Base-by-base conservation (phyloP, 2,329 filamentous ascomycete genomes). In the Apiospora saccharicola region DNA sequence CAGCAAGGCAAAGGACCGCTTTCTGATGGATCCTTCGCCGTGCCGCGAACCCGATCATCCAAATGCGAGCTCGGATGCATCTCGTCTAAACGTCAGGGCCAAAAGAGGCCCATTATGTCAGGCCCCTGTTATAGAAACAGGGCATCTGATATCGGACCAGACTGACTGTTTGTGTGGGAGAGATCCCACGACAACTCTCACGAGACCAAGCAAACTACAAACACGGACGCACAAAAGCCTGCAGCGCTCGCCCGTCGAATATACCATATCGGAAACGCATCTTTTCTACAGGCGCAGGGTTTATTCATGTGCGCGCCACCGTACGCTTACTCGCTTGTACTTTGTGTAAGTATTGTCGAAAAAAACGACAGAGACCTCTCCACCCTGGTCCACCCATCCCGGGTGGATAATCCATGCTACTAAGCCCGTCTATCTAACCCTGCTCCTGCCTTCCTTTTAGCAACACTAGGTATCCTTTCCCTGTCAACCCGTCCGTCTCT, bases 191-290 rank as follows among this genome's bases (percentile, higher is more conserved):
- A 22, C 30, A 34, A 22, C 53, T 37, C 30, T 37, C 30, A 61
- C 51, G 26, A 57, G 16, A 51, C 47, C 46, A 22, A 22, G 16
- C 4, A 53, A 13, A 53, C 51, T n/a, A 22, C 44, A 19, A 49
- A 49, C 22, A 30, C 49, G 26, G 49, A 53, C 49, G 19, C 26
- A 34, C 51, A 57, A 4, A 22, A 57, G 3, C 22, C 51, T 14
- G 24, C 51, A 57, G 26, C 51, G 26, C 26, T 19, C 53, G 19
- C 10, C 57, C 57, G 16, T 41, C 34, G 34, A 41, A 41, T 64
- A 41, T n/a, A 14, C 24, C 19, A 64, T 64, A 64, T n/a, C 57
- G 34, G 57, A 64, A 41, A 64, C 34, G 57, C 57, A 61, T 22
- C 14, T 24, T 41, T 41, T 64, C 57, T 64, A 34, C 57, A 41